Evolutionary conservation across 2,329 filamentous ascomycete species (phyloP).

Genomic region (Pyricularia pennisetigena): DNA sequence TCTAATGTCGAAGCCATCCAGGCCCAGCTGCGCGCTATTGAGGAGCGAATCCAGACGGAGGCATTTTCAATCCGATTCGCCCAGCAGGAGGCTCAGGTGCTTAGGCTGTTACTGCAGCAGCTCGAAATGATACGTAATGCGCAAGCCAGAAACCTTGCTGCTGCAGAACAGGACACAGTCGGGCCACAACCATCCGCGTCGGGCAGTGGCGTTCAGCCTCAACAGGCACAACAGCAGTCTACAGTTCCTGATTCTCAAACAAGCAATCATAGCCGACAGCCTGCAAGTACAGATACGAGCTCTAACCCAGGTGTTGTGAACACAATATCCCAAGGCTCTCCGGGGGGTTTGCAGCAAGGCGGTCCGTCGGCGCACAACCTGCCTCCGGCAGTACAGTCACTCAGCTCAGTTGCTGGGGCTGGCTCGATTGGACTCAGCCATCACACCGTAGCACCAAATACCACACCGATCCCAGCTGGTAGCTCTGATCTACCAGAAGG

Average conservation of each 20-base stretch:
- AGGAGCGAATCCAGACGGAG: constrained; percentile 12
- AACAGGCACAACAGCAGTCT: background rate
- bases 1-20: background rate
- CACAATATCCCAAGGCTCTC: background rate
- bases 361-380: background rate
- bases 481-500: constrained; percentile 53
- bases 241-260: background rate
- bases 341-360: background rate
- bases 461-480: constrained; percentile 45
- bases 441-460: constrained; percentile 24
- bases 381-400: background rate
- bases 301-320: background rate
- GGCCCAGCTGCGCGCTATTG: constrained; percentile 3
- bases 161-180: background rate
- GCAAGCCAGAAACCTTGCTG: constrained; percentile 8
- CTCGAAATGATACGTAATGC: constrained; percentile 52
- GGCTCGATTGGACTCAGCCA: background rate
- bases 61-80: constrained; percentile 51
- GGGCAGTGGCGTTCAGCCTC: background rate
- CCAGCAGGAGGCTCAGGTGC: constrained; percentile 57
- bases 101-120: constrained; percentile 60
- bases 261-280: background rate
- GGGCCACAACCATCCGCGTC: background rate
- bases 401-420: background rate
- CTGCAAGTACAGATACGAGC: background rate